Base-by-base conservation (phyloP, 139 green algal species). In the Zygnema cylindricum region DNA sequence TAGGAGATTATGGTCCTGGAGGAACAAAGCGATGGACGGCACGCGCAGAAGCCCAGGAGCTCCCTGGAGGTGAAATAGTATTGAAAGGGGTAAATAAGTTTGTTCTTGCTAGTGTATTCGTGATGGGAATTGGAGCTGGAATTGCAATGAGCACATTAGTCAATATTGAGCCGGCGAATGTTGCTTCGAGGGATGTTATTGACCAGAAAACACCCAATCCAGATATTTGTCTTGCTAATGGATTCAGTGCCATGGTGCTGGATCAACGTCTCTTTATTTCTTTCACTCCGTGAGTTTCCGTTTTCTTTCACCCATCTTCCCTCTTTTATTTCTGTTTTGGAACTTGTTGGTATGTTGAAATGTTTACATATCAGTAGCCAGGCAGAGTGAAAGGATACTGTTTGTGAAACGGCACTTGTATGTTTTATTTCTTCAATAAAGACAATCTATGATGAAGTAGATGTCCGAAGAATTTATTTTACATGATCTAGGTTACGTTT, bases 261-360 rank as follows among this genome's bases (percentile, higher is more conserved):
- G 97, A 99, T 93, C 95, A 98, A 93, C 95, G 98, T 36, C 89
- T 99, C 7, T 99, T 99, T 79, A 96, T 99, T 1, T 99, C 97
- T 0, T 98, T 98, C 94, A 99, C 98, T 92, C 96, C 97, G 84
- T 90, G 92, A 39, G 94, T 98, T 3, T 25, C 49, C n/a, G n/a
- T n/a, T n/a, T n/a, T n/a, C n/a, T n/a, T n/a, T n/a, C n/a, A n/a
- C n/a, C n/a, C n/a, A n/a, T n/a, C n/a, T n/a, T n/a, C n/a, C n/a
- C n/a, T n/a, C n/a, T n/a, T n/a, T n/a, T n/a, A n/a, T n/a, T n/a
- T n/a, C n/a, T n/a, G n/a, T n/a, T n/a, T n/a, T n/a, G n/a, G n/a
- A n/a, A n/a, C n/a, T n/a, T n/a, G n/a, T n/a, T n/a, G n/a, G n/a
- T n/a, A n/a, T n/a, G n/a, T n/a, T n/a, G n/a, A n/a, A n/a, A n/a